Evolutionary conservation across 2,329 filamentous ascomycete genomes (phyloP).

Genomic region (Fusarium sulawesiense): DNA sequence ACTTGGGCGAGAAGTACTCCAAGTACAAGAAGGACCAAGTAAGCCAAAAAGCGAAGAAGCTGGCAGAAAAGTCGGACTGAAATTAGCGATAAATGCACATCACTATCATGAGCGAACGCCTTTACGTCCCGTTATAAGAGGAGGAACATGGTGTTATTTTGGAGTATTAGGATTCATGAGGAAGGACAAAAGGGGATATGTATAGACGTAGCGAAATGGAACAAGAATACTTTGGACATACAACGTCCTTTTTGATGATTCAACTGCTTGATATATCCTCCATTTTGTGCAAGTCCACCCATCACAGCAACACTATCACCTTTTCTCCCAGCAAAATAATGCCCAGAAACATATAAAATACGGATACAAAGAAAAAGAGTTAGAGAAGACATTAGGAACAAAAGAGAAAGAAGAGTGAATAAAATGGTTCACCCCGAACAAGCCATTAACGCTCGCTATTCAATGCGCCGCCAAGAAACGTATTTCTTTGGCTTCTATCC

Average conservation of each 20-base stretch:
- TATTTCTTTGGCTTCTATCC: conserved; percentile 38
- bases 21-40: conserved; percentile 67
- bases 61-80: conserved; percentile 38
- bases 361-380: conserved; percentile 28
- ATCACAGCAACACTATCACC: not conserved
- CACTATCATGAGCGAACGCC: not conserved
- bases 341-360: conserved; percentile 28
- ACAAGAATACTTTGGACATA: conserved; percentile 9
- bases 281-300: conserved; percentile 22
- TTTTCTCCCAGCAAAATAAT: conserved; percentile 3
- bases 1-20: conserved; percentile 82
- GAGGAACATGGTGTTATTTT: conserved; percentile 14
- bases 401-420: conserved; percentile 31
- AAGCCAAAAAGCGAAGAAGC: conserved; percentile 39
- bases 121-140: conserved; percentile 3
- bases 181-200: conserved; percentile 6
- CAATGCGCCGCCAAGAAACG: conserved; percentile 48
- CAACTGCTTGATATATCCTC: conserved; percentile 24
- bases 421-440: conserved; percentile 34
- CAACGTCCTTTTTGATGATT: conserved; percentile 22
- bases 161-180: conserved; percentile 23
- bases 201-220: conserved; percentile 29
- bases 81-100: not conserved
- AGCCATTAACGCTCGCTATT: conserved; percentile 46
- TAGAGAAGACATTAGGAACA: conserved; percentile 20